Conservation (phyloP, 2,329 filamentous ascomycete genomes). For the Teratosphaeria gauchensis region DNA sequence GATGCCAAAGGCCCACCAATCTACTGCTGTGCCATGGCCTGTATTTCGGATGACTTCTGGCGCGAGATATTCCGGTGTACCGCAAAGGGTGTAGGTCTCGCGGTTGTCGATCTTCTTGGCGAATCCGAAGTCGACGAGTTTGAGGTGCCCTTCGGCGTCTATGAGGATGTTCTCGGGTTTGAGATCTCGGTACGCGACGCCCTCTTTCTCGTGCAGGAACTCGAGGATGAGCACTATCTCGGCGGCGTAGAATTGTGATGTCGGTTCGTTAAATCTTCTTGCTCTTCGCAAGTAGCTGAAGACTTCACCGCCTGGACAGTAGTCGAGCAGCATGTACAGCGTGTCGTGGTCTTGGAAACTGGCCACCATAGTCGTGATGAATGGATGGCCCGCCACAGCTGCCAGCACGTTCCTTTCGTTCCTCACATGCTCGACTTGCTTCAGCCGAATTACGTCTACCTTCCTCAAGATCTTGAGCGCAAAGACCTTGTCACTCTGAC, state of each 20-base stretch:
- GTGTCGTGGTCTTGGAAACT: conserved; percentile 73
- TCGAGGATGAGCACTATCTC: conserved; percentile 77
- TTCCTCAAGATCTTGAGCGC: conserved; percentile 70
- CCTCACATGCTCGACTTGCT: conserved; percentile 78
- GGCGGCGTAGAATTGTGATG: conserved; percentile 71
- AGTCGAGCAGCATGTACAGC: conserved; percentile 75
- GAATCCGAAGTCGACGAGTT: conserved; percentile 77
- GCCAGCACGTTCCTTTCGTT: conserved; percentile 72
- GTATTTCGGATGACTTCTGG: conserved; percentile 80
- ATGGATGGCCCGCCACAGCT: conserved; percentile 69
- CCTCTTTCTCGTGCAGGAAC: conserved; percentile 68
- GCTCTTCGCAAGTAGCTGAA: conserved; percentile 73
- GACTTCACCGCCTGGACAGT: conserved; percentile 73
- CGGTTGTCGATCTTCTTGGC: conserved; percentile 64
- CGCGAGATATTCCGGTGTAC: conserved; percentile 74
- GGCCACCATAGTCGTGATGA: conserved; percentile 68
- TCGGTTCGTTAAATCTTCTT: conserved; percentile 68
- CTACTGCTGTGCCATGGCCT: conserved; percentile 62
- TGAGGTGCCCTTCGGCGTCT: conserved; percentile 68
- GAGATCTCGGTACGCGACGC: conserved; percentile 71
- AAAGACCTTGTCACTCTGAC: conserved; percentile 55
- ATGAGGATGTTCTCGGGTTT: conserved; percentile 77
- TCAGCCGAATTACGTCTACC: conserved; percentile 62
- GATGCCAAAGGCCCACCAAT: conserved; percentile 83
- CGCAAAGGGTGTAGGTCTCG: conserved; percentile 76